These are phyloP conservation scores for Melaleuca quinquenervia DNA, from an alignment of 345 rosid genomes.

Conservation along the genomic window DNA sequence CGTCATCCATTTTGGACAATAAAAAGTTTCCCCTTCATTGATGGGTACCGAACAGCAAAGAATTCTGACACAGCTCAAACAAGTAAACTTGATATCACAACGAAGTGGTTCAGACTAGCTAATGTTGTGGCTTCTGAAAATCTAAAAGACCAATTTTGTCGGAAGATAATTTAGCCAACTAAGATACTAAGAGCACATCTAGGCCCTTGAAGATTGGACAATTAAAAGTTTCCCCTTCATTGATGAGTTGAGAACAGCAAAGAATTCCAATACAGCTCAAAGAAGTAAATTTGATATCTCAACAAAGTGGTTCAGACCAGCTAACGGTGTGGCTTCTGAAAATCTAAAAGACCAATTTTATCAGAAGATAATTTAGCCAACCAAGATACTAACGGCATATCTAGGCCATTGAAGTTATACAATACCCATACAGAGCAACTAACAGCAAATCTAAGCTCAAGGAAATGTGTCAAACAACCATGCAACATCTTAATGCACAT, in stretches of 20 bases:
- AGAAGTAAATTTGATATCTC: background rate
- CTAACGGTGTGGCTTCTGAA: background rate
- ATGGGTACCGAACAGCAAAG: background rate
- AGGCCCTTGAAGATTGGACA: background rate
- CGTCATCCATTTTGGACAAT: background rate
- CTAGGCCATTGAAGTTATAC: background rate
- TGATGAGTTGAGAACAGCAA: background rate
- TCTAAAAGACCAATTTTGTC: background rate
- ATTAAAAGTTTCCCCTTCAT: background rate
- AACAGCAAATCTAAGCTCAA: background rate
- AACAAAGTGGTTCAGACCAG: background rate
- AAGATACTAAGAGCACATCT: background rate
- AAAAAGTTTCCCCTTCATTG: background rate
- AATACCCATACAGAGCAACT: background rate
- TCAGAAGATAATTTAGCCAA: background rate
- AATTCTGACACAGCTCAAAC: background rate
- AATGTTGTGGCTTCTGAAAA: background rate
- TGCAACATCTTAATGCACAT: background rate
- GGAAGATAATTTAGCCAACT: background rate
- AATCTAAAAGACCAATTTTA: background rate
- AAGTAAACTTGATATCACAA: background rate
- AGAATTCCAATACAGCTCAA: background rate
- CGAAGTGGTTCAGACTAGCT: background rate
- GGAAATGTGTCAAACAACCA: background rate
- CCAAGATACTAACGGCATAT: background rate